These are phyloP conservation scores for Cardamine occulta DNA, from an alignment of 345 rosid species.

Conservation along the genomic window DNA sequence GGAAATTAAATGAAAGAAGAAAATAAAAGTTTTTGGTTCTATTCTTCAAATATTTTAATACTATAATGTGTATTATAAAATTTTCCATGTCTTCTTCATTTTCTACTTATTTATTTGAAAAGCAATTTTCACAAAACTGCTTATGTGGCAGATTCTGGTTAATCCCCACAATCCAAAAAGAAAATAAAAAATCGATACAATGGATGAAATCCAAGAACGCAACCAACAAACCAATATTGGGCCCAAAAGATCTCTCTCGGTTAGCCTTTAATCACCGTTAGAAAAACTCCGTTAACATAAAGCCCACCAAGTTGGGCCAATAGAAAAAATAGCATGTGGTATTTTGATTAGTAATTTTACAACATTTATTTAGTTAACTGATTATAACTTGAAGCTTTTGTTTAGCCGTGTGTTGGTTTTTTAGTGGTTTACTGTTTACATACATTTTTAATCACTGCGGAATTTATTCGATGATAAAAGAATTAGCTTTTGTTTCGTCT, in stretches of 20 bases:
- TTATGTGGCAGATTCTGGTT: neutral
- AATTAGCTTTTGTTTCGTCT: neutral
- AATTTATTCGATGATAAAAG: neutral
- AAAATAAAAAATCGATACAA: too few species aligned
- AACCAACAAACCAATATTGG: neutral
- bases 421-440: neutral
- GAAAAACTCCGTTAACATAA: neutral
- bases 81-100: neutral
- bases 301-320: neutral
- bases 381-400: neutral
- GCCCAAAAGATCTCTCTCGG: neutral
- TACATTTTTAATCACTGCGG: neutral
- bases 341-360: neutral
- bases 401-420: neutral
- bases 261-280: neutral
- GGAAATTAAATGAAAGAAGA: too few species aligned
- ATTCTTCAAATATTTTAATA: neutral
- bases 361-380: neutral
- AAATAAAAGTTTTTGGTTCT: too few species aligned
- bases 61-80: neutral
- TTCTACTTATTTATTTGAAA: too few species aligned
- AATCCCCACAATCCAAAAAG: too few species aligned
- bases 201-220: neutral
- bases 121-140: neutral
- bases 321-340: neutral